Conservation (phyloP, 345 rosid species). For the Dimocarpus longan region DNA sequence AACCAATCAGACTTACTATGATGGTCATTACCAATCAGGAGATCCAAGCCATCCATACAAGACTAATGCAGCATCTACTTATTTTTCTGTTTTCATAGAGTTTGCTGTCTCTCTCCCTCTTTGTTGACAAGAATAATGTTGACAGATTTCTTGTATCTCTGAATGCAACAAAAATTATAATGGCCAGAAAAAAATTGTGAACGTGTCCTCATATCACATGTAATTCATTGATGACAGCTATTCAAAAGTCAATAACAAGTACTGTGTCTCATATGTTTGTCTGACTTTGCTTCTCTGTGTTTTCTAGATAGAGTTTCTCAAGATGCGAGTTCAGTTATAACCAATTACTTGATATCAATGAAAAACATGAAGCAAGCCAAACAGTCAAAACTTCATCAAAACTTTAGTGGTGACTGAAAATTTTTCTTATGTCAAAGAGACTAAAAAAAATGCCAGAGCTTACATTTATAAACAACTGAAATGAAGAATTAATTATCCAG, state of each 20-base stretch:
- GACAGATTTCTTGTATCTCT: not conserved
- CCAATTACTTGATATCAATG: not conserved
- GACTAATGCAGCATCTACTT: not conserved
- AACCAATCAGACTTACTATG: not conserved
- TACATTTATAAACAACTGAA: not conserved
- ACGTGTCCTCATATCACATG: not conserved
- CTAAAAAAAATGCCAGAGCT: not conserved
- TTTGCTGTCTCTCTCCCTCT: not conserved
- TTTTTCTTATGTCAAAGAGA: not conserved
- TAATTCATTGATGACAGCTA: not conserved
- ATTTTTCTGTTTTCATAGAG: not conserved
- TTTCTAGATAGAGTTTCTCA: not conserved
- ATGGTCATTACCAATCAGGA: not conserved
- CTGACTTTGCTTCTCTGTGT: too few relatives aligned
- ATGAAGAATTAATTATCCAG: not conserved
- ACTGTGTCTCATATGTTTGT: not conserved
- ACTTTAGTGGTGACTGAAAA: not conserved
- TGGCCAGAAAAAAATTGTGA: not conserved
- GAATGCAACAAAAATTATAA: not conserved
- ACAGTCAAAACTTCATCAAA: not conserved
- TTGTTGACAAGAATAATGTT: not conserved
- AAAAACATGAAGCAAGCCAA: not conserved
- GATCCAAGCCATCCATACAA: not conserved
- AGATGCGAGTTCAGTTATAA: not conserved
- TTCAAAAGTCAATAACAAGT: not conserved